A percentile compares a stretch with the other conserved stretches of the same genome.
These are phyloP conservation scores for Talaromyces sp. DNA, from an alignment of 2,329 filamentous ascomycete genomes.

Conservation along the genomic window DNA sequence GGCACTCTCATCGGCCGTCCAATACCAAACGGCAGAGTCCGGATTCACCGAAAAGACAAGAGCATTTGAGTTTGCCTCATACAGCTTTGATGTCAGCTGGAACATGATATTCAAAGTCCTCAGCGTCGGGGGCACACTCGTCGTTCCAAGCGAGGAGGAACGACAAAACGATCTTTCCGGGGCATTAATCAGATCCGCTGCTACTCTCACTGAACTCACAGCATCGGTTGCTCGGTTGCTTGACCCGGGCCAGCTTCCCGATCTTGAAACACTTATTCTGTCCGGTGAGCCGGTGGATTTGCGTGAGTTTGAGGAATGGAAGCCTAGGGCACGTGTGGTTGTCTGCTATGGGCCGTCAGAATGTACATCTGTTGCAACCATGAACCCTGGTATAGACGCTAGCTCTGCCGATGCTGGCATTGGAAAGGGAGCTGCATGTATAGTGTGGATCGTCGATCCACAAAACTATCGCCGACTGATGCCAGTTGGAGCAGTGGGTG, in stretches of 20 bases:
- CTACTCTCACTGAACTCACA: conserved; percentile 52
- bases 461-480: conserved; percentile 32
- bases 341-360: conserved; percentile 43
- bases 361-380: conserved; percentile 27
- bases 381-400: conserved; percentile 22
- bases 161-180: conserved; percentile 40
- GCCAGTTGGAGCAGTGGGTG: conserved; percentile 44
- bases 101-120: conserved; percentile 46
- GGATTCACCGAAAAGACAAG: conserved; percentile 44
- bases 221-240: conserved; percentile 47
- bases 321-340: conserved; percentile 34
- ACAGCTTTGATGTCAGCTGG: conserved; percentile 34
- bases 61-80: conserved; percentile 35
- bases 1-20: conserved; percentile 52
- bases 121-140: conserved; percentile 48
- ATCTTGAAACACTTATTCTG: conserved; percentile 25
- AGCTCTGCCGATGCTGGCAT: conserved; percentile 24
- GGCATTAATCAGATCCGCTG: conserved; percentile 42
- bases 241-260: conserved; percentile 14
- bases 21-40: conserved; percentile 48
- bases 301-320: conserved; percentile 41
- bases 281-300: conserved; percentile 39
- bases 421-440: conserved; percentile 11
- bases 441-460: conserved; percentile 37
- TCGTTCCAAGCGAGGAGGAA: conserved; percentile 45